Evolutionary conservation across 2,329 filamentous ascomycete genomes (phyloP), one percentile per base, ranked within the genome.

Genomic region (Xylaria sp.): DNA sequence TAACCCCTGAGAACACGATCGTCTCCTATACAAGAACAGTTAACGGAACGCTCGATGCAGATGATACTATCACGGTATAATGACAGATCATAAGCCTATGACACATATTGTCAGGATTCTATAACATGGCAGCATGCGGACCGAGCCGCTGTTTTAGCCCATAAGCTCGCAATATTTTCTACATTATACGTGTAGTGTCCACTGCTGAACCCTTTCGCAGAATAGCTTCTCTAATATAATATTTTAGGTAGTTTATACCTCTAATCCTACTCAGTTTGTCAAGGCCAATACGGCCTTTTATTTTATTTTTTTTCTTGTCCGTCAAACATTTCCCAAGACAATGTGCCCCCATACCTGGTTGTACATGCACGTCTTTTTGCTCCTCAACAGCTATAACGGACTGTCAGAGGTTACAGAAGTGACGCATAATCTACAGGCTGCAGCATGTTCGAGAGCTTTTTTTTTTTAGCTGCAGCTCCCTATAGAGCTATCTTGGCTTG

Each of bases 141-240:
- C 51, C 36, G 20, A 62, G 46, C 33, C 20, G 57, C 36, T 57
- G 13, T 55, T 28, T 48, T 54, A 20, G 18, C 3, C 20, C 36
- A 41, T 23, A 58, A 39, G 8, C 18, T 43, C 31, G 52, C 62
- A 61, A n/a, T 46, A 61, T 61, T 46, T 18, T 33, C 46, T 48
- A 31, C 8, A 48, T 7, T 60, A n/a, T 49, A 33, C 15, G 23
- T 57, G 31, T 9, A 41, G 20, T 39, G 10, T 7, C 23, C 15
- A 13, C 13, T 23, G 39, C 60, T 7, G 20, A 13, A 33, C n/a
- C 57, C 28, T 9, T 39, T 39, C 28, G 15, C 12, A 7, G 39
- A 39, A 49, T 57, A 49, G 13, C 12, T 15, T n/a, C 18, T 48
- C 10, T 57, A 6, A n/a, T 48, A 56, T 36, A 25, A 20, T 33